Conservation (phyloP, 352 stramenopile species). For the Phytophthora pluvialis region DNA sequence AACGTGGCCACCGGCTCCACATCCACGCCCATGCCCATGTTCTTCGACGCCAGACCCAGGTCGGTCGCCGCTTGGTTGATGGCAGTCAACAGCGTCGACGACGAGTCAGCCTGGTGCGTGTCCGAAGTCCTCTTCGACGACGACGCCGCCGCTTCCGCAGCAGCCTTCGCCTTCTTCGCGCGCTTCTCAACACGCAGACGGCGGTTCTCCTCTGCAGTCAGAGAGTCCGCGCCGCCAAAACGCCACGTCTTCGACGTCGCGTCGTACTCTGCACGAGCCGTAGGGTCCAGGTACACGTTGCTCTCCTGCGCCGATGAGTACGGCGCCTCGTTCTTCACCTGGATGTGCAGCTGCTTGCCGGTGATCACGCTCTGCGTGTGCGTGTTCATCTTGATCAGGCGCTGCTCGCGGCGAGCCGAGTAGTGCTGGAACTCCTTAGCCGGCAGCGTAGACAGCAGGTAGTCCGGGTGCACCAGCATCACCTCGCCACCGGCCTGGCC, state of each 20-base stretch:
- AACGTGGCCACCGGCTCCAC: conserved; percentile 88
- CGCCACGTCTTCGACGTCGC: conserved; percentile 68
- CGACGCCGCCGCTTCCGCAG: conserved; percentile 17
- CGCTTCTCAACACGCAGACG: conserved; percentile 47
- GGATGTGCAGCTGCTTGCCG: conserved; percentile 76
- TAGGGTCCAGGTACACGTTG: conserved; percentile 87
- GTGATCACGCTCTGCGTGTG: conserved; percentile 80
- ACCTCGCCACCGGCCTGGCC: conserved; percentile 79
- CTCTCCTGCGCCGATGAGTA: conserved; percentile 85
- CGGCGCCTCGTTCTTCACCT: conserved; percentile 84
- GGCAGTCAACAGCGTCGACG: conserved; percentile 58
- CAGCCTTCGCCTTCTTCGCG: conserved; percentile 54
- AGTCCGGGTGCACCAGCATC: conserved; percentile 68
- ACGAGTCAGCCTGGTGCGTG: conserved; percentile 31
- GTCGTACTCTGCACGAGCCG: conserved; percentile 79
- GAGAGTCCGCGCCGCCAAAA: conserved; percentile 58
- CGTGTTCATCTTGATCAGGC: conserved; percentile 75
- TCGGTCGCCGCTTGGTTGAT: conserved; percentile 60
- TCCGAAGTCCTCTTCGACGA: conserved; percentile 29
- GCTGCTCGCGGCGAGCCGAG: conserved; percentile 59
- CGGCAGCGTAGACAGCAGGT: conserved; percentile 26
- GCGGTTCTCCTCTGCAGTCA: conserved; percentile 41
- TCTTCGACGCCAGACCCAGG: conserved; percentile 56
- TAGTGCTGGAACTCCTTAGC: conserved; percentile 64
- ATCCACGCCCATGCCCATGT: conserved; percentile 80